Evolutionary conservation across 108 stramenopile genomes (phyloP).

Genomic region (Conticribra guillardii): DNA sequence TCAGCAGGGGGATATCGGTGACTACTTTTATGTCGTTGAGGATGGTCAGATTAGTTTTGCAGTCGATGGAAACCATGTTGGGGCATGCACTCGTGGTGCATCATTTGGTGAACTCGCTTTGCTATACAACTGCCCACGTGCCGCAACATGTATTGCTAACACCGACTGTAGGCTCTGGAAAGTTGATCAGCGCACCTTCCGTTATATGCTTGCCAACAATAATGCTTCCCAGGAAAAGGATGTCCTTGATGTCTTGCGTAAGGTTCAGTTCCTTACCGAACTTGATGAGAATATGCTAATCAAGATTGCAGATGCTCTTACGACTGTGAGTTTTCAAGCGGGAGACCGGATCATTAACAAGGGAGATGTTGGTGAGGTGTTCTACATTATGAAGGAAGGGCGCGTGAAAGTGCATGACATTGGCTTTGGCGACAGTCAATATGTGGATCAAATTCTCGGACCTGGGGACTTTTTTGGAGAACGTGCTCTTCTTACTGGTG

Average conservation of each 20-base stretch:
- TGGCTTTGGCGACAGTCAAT: conserved; percentile 83
- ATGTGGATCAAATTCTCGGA: conserved; percentile 63
- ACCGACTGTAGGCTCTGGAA: conserved; percentile 89
- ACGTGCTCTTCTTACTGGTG: conserved; percentile 94
- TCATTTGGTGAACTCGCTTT: conserved; percentile 91
- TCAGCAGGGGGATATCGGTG: conserved; percentile 88
- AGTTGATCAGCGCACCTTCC: conserved; percentile 87
- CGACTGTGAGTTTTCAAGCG: conserved; percentile 78
- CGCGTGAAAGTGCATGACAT: conserved; percentile 81
- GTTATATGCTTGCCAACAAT: conserved; percentile 91
- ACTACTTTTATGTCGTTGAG: conserved; percentile 91
- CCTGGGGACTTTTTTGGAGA: conserved; percentile 96
- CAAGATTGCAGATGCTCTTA: conserved; percentile 85
- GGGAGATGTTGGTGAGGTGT: conserved; percentile 94
- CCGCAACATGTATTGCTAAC: conserved; percentile 79
- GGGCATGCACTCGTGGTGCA: conserved; percentile 80
- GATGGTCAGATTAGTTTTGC: conserved; percentile 86
- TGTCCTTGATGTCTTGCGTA: conserved; percentile 48
- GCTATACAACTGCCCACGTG: conserved; percentile 91
- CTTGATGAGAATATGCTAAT: conserved; percentile 72
- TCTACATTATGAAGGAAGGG: conserved; percentile 94
- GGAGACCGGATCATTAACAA: conserved; percentile 85
- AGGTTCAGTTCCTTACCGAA: conserved; percentile 74
- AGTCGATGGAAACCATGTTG: conserved; percentile 86
- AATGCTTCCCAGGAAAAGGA: conserved; percentile 68